Base-by-base conservation (phyloP, 73 alveolate genomes). In the Blepharisma stoltei region DNA sequence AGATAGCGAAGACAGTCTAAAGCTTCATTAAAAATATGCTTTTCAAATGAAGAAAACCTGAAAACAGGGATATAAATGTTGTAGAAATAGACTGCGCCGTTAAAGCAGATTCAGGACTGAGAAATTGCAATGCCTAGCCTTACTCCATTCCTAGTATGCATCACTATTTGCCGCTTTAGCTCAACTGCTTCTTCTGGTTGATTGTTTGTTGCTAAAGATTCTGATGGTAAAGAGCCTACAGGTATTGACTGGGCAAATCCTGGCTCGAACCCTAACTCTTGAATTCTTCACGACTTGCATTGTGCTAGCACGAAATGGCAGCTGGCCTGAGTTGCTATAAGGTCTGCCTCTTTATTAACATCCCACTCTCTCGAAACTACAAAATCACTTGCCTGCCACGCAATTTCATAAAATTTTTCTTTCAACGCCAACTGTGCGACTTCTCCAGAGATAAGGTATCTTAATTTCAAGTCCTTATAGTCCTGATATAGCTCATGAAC, bases 71-170 rank as follows among this genome's bases (percentile, higher is more conserved):
- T 83, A 45, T 91, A 96, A 80, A 88, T 94, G 79, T 97, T 94
- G 99, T 99, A 97, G 70, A 93, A 89, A 67, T 87, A 83, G 67
- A 97, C 95, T 7, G 97, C 97, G 6, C 97, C 98, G 78, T 95
- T 97, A 82, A 97, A 97, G 37, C 96, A 90, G 65, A 97, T 70
- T 97, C 98, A 96, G 55, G 97, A 87, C 80, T 97, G 95, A 60
- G 94, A 87, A n/a, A 95, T 92, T 9, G 93, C 67, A 81, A 85
- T 84, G 18, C 98, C 99, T 45, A 90, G 84, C 66, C 92, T 88
- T 32, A 92, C 93, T 48, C 99, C 99, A 55, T 89, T 89, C 53
- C 88, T 91, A 67, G 95, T 86, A 76, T 91, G 92, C 54, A 87
- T 90, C 50, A 91, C 86, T 82, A 97, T 86, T 53, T 91, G 83